Evolutionary conservation across 1,284 basidiomycete species (phyloP).

Genomic region (Limonomyces culmigenus): DNA sequence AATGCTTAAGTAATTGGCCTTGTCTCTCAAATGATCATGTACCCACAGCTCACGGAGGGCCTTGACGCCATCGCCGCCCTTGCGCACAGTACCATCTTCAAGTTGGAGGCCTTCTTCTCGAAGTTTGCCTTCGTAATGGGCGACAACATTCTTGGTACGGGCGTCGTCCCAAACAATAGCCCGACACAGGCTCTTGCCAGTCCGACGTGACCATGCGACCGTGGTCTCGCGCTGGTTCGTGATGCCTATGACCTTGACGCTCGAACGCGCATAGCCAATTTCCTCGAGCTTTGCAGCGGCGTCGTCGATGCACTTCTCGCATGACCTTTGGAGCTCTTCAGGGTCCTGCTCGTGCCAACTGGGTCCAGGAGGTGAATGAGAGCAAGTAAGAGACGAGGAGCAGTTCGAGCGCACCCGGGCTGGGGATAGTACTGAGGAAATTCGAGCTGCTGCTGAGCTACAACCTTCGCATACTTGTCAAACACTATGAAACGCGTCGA

Average conservation of each 20-base stretch:
- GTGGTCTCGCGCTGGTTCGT: slow-evolving; percentile 98
- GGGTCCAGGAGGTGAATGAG: slow-evolving; percentile 5
- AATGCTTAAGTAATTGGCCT: slow-evolving; percentile 4
- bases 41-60: slow-evolving; percentile 56
- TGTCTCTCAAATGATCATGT: background rate
- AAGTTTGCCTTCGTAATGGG: slow-evolving; percentile 62
- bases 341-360: slow-evolving; percentile 97
- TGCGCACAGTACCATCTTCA: slow-evolving; percentile 42
- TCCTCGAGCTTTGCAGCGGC: slow-evolving; percentile 62
- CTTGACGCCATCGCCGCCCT: slow-evolving; percentile 52
- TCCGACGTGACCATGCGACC: slow-evolving; percentile 83
- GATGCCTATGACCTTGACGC: slow-evolving; percentile 92
- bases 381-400: slow-evolving; percentile 3
- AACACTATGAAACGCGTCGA: slow-evolving; percentile 93
- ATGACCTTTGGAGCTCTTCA: slow-evolving; percentile 65
- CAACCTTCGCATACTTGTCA: slow-evolving; percentile 75
- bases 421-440: slow-evolving; percentile 86
- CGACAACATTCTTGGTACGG: slow-evolving; percentile 74
- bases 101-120: slow-evolving; percentile 64
- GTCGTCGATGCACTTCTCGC: slow-evolving; percentile 64
- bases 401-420: slow-evolving; percentile 63
- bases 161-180: slow-evolving; percentile 97
- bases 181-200: slow-evolving; percentile 75
- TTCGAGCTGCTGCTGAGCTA: slow-evolving; percentile 79
- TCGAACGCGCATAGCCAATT: slow-evolving; percentile 57